A percentile compares a stretch with the other conserved stretches of the same genome.
Conservation (phyloP, 192 early-diverging fungal species). For the Linnemannia hyalina region DNA sequence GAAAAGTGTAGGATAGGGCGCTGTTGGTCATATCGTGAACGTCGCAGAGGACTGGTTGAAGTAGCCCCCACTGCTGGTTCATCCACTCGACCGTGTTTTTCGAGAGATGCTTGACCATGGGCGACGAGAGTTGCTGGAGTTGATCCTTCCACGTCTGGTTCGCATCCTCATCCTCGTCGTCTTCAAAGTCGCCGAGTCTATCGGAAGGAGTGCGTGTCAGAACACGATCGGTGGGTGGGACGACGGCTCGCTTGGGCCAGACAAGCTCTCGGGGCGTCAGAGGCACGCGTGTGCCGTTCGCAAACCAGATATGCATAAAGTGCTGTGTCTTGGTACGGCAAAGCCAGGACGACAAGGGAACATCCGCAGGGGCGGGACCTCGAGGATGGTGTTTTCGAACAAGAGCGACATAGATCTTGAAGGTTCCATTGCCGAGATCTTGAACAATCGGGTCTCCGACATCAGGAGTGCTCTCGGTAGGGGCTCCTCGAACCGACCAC, state of each 20-base stretch:
- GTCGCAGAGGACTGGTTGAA: constrained; percentile 10
- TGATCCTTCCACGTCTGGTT: neutral
- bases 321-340: neutral
- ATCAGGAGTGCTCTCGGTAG: neutral
- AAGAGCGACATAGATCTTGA: constrained; percentile 10
- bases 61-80: neutral
- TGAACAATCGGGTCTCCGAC: constrained; percentile 5
- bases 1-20: neutral
- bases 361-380: neutral
- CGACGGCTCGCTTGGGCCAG: neutral
- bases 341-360: neutral
- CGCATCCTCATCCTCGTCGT: constrained; percentile 1
- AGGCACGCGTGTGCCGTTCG: constrained; percentile 15
- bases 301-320: constrained; percentile 33
- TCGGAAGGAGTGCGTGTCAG: neutral
- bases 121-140: neutral
- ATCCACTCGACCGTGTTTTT: neutral
- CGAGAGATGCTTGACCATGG: neutral
- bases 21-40: neutral
- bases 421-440: constrained; percentile 22
- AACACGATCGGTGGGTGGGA: neutral
- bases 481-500: neutral
- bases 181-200: neutral
- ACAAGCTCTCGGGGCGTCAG: constrained; percentile 12
- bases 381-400: neutral